Conservation (phyloP, 108 stramenopile genomes). For the Seminavis robusta region DNA sequence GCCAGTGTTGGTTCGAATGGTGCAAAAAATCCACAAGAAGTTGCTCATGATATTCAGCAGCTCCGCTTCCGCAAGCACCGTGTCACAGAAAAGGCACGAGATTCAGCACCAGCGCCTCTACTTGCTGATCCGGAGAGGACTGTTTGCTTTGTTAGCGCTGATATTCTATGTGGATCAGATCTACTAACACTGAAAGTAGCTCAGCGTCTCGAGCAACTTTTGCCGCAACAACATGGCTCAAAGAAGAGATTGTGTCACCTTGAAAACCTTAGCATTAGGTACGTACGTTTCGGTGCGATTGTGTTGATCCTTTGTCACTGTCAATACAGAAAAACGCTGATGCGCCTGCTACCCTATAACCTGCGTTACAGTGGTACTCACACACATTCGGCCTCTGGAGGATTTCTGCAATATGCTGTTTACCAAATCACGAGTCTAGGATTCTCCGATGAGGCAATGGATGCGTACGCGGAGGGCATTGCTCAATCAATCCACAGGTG, state of each 20-base stretch:
- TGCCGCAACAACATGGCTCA: conserved; percentile 2
- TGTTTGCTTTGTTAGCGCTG: conserved; percentile 52
- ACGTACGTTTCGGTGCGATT: too few species aligned
- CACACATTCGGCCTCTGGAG: conserved; percentile 55
- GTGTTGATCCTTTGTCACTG: too few species aligned
- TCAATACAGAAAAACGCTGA: neutral
- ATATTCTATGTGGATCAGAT: conserved; percentile 46
- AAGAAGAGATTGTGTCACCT: too few species aligned
- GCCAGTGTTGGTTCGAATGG: neutral
- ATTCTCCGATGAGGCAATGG: conserved; percentile 40
- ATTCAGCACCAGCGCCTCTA: neutral
- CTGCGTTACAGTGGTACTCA: conserved; percentile 47
- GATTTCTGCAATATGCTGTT: conserved; percentile 56
- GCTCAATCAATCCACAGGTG: conserved; percentile 25
- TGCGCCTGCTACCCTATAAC: conserved; percentile 4
- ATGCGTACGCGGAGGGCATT: conserved; percentile 43
- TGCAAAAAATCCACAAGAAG: neutral
- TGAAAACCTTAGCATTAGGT: too few species aligned
- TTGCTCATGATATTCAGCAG: neutral
- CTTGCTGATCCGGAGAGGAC: conserved; percentile 17
- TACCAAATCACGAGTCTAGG: conserved; percentile 51
- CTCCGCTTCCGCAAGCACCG: neutral
- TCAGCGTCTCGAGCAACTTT: conserved; percentile 18
- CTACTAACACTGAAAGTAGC: conserved; percentile 30
- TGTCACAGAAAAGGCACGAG: neutral